Evolutionary conservation across 148 eudicot species (phyloP), one percentile per base, ranked within the genome.

Genomic region (Gaultheria prostrata): DNA sequence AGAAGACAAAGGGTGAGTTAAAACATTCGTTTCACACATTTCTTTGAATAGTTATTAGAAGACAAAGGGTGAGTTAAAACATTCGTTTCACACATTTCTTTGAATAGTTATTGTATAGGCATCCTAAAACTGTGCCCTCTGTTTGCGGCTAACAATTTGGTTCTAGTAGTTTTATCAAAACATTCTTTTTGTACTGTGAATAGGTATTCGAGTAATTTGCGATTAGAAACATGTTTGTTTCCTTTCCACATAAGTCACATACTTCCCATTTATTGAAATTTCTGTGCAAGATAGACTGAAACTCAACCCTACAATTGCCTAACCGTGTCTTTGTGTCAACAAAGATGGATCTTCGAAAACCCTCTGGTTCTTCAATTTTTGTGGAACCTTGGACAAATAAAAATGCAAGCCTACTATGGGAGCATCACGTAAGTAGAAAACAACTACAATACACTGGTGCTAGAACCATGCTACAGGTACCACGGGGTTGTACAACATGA

Each of bases 21-120:
- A 70, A 69, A 39, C 49, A 28, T 79, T 79, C 56, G 79, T 79
- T 49, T 69, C 49, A n/a, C n/a, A 26, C 56, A 53, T 84, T 50
- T 76, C 20, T 18, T 30, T 39, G 12, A 0, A 51, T 84, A 17
- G 7, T 53, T 46, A 15, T 9, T 83, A n/a, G n/a, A n/a, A n/a
- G n/a, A n/a, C n/a, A 8, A 33, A 78, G 69, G 39, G 76, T 70
- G 67, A 79, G 57, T 79, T 35, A 53, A 69, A 78, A n/a, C 46
- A 43, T 79, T 79, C 54, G 79, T 79, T 49, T 67, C 57, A n/a
- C n/a, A 28, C 57, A 53, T 84, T 51, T 76, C 21, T 20, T 32
- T 43, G 8, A 1, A 53, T 79, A 17, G 4, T 54, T 48, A 17
- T 10, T 84, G 77, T 78, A 78, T 32, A 78, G 33, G 75, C 51